phyloP scores from a whole-genome alignment of 208 protist genomes.

The Acanthamoeba triangularis region DNA sequence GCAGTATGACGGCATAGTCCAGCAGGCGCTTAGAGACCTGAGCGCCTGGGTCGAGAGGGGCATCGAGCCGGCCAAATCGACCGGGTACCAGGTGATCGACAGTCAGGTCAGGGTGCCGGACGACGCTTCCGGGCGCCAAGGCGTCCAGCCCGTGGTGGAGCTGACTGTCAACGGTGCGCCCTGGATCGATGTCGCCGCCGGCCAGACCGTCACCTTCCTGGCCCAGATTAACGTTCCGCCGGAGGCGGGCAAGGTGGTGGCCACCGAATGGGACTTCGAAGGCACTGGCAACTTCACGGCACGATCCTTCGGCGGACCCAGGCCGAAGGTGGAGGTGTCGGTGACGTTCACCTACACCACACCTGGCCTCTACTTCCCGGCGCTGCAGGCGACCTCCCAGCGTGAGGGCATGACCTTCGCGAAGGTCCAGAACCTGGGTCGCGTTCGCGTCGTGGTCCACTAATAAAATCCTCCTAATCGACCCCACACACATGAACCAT shows the following conservation, averaged over 20 bases:
- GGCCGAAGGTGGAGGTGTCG: not conserved
- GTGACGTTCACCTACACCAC: too few species aligned
- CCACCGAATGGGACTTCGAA: slow-evolving; percentile 3
- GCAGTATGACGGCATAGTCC: slow-evolving; percentile 4
- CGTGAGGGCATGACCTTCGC: too few species aligned
- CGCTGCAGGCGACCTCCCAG: too few species aligned
- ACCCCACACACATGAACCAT: too few species aligned
- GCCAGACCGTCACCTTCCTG: slow-evolving; percentile 4
- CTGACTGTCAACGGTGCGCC: not conserved
- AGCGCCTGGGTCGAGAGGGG: slow-evolving; percentile 53
- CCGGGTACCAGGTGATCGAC: not conserved
- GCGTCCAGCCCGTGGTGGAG: slow-evolving; percentile 7
- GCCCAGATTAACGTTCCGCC: slow-evolving; percentile 16
- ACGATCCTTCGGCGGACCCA: not conserved
- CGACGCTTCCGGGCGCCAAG: not conserved
- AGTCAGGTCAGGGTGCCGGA: not conserved
- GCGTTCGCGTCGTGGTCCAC: too few species aligned
- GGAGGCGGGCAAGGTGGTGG: not conserved
- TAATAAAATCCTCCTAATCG: too few species aligned
- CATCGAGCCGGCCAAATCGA: not conserved
- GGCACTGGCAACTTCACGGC: not conserved
- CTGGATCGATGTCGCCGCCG: not conserved
- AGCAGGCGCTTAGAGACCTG: slow-evolving; percentile 14
- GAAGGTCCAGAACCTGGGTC: too few species aligned
- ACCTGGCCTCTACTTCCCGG: slow-evolving; percentile 12